A percentile compares a stretch with the other conserved stretches of the same genome.
Conservation (phyloP, 1,284 basidiomycete species). For the Ustilago cynodontis region DNA sequence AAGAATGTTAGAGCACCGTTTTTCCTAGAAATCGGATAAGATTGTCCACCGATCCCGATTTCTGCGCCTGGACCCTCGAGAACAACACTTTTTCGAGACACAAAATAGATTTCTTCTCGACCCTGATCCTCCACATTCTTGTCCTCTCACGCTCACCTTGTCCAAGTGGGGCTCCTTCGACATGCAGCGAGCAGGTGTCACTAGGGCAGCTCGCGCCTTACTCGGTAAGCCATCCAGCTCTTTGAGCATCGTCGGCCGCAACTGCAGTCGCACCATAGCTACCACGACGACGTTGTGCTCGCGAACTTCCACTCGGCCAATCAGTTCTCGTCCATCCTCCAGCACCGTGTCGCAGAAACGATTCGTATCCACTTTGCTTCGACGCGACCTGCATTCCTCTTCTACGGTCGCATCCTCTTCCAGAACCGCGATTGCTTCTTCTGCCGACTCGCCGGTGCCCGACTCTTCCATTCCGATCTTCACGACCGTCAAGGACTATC, state of each 20-base stretch:
- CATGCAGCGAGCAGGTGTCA: conserved; percentile 14
- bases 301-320: not conserved
- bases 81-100: conserved; percentile 7
- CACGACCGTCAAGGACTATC: conserved; percentile 78
- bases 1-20: not conserved
- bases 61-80: not conserved
- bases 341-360: conserved; percentile 5
- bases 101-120: not conserved
- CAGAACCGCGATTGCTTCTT: conserved; percentile 17
- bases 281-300: not conserved
- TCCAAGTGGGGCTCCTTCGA: not conserved
- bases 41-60: not conserved
- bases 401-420: conserved; percentile 7
- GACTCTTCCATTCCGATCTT: conserved; percentile 81
- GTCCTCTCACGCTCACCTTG: conserved; percentile 1
- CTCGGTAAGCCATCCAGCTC: conserved; percentile 14
- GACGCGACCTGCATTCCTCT: conserved; percentile 1
- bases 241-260: not conserved
- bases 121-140: conserved; percentile 1
- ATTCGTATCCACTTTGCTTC: conserved; percentile 3
- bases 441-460: conserved; percentile 32
- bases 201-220: not conserved
- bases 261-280: not conserved
- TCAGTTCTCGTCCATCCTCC: not conserved
- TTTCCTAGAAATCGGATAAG: not conserved